phyloP scores from a whole-genome alignment of 2,329 filamentous ascomycete genomes.

The Penicillium sp. region DNA sequence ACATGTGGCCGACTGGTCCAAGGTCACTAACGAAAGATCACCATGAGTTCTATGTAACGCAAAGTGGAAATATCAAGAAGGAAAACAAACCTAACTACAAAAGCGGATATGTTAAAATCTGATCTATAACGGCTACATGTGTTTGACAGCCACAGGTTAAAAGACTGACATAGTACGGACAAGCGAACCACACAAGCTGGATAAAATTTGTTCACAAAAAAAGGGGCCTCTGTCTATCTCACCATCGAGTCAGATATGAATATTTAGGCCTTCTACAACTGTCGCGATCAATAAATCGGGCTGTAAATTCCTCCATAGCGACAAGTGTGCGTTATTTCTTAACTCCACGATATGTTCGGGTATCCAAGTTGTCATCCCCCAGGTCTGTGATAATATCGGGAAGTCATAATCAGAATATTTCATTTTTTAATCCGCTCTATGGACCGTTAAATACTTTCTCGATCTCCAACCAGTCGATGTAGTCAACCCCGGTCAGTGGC shows the following conservation, averaged over 20 bases:
- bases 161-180: background rate
- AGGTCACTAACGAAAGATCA: background rate
- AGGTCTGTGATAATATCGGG: too few relatives aligned
- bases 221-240: too few relatives aligned
- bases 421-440: background rate
- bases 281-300: background rate
- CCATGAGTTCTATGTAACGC: too few relatives aligned
- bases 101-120: background rate
- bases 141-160: background rate
- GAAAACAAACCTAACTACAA: too few relatives aligned
- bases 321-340: too few relatives aligned
- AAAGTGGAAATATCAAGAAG: background rate
- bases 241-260: background rate
- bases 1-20: background rate
- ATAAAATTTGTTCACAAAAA: background rate
- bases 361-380: too few relatives aligned
- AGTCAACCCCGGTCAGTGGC: slow-evolving; percentile 21
- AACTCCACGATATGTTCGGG: background rate
- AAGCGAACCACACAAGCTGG: background rate
- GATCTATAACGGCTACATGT: background rate
- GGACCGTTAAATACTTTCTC: slow-evolving; percentile 20
- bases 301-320: too few relatives aligned
- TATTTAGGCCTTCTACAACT: too few relatives aligned
- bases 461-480: slow-evolving; percentile 24
- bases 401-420: too few relatives aligned